Percentiles rank a stretch among this genome's conserved stretches.
Evolutionary conservation across 495 filamentous ascomycete genomes (phyloP).

Genomic region (Pseudevernia furfuracea): DNA sequence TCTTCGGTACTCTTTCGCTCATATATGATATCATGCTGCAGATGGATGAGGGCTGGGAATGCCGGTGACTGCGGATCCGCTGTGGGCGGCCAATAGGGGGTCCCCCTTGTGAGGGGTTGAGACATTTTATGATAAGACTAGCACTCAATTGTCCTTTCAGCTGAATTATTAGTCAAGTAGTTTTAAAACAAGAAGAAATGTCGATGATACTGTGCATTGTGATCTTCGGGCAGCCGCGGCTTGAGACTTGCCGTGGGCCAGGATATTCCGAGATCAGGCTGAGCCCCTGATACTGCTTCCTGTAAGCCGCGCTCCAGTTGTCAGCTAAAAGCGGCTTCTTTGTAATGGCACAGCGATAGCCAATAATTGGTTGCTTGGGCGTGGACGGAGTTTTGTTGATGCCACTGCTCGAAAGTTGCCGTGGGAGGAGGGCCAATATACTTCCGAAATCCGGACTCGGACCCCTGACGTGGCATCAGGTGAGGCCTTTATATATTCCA

Average conservation of each 20-base stretch:
- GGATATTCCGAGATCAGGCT: background rate
- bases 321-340: background rate
- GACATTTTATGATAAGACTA: background rate
- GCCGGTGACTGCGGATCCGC: background rate
- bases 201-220: background rate
- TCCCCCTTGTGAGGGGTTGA: background rate
- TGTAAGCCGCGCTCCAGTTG: background rate
- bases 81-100: background rate
- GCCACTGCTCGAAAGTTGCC: background rate
- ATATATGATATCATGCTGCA: background rate
- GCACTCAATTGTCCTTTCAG: background rate
- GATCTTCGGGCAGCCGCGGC: background rate
- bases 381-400: background rate
- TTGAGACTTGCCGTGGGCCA: background rate
- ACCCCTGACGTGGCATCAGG: background rate
- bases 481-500: background rate
- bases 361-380: background rate
- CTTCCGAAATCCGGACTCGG: background rate
- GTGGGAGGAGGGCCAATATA: background rate
- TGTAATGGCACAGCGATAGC: background rate
- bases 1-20: background rate
- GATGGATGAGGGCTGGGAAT: background rate
- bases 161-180: background rate
- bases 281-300: background rate
- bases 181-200: background rate